Evolutionary conservation across 352 stramenopile genomes (phyloP), one percentile per base, ranked within the genome.

Genomic region (Phytophthora pistaciae): DNA sequence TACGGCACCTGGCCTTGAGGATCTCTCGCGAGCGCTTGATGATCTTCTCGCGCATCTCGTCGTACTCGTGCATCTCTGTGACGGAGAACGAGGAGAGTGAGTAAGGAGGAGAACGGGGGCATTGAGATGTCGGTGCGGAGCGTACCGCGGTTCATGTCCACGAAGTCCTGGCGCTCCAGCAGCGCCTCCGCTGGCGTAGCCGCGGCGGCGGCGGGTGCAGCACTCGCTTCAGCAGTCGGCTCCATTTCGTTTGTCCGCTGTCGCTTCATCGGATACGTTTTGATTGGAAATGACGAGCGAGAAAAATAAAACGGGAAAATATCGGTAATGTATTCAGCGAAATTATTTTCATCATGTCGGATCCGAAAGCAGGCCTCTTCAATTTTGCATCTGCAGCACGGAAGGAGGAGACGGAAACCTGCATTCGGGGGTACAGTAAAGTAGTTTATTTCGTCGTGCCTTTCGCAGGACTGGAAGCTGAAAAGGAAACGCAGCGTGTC

Each of bases 11-110:
- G 60, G 80, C 79, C 79, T 99, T 99, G 74, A 98, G 93, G 60
- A 97, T 96, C 72, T 99, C 96, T 25, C 96, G 82, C 38, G 91
- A 98, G 29, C 88, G 90, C 83, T 98, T 98, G 68, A 99, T 99
- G 56, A 99, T 91, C 60, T 90, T 77, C 79, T 99, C 96, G 16
- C 96, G 83, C 60, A 95, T 89, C 33, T 97, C 89, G 74, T 99
- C 96, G 46, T 94, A 86, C 72, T 96, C 82, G 64, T 98, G 92
- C 85, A 98, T 97, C 56, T 92, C 89, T 92, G 55, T 3, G 38
- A 29, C 27, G 3, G n/a, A 13, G 48, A 13, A 10, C 20, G 23
- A 55, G 49, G 16, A n/a, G 8, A 23, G 14, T 9, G 1, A 67
- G 31, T 20, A 16, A 31, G 3, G 11, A 52, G 9, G n/a, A 42